Percentiles rank a stretch among this genome's conserved stretches.
These are phyloP conservation scores for Zalaria sp. DNA, from an alignment of 2,329 filamentous ascomycete species.

Conservation along the genomic window DNA sequence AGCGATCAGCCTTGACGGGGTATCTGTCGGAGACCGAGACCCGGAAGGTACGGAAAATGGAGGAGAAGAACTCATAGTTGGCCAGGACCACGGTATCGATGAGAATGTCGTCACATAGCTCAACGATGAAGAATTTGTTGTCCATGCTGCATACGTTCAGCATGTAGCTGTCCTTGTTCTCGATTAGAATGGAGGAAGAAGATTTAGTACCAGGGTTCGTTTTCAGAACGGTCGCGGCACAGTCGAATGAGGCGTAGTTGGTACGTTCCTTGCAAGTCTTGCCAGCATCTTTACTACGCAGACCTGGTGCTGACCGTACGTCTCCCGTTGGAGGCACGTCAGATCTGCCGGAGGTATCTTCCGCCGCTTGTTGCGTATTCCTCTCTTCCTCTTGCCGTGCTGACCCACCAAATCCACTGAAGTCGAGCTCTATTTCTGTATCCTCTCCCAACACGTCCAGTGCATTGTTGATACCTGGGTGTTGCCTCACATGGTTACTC, in stretches of 20 bases:
- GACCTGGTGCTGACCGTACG: conserved; percentile 14
- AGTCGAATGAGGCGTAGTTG: conserved; percentile 95
- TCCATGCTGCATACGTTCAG: conserved; percentile 73
- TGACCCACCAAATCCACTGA: conserved; percentile 44
- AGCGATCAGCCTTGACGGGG: conserved; percentile 81
- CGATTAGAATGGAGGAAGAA: conserved; percentile 73
- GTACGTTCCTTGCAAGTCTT: conserved; percentile 97
- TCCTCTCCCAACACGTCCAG: conserved; percentile 76
- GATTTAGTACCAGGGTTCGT: conserved; percentile 78
- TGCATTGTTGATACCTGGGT: conserved; percentile 47
- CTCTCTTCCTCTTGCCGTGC: not conserved
- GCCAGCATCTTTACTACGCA: conserved; percentile 80
- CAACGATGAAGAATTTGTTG: conserved; percentile 90
- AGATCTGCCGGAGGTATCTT: conserved; percentile 1
- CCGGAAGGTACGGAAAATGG: conserved; percentile 81
- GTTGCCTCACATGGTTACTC: conserved; percentile 32
- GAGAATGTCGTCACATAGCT: conserved; percentile 73
- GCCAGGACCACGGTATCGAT: conserved; percentile 95
- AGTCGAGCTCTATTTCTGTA: conserved; percentile 67
- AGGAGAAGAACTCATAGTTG: conserved; percentile 98
- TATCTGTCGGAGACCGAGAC: conserved; percentile 91
- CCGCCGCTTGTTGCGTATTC: conserved; percentile 1
- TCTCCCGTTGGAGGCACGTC: conserved; percentile 1
- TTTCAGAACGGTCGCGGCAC: conserved; percentile 84
- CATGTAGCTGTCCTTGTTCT: conserved; percentile 99